Evolutionary conservation across 805 yeast species (phyloP).

Genomic region (Torulaspora microellipsoides): DNA sequence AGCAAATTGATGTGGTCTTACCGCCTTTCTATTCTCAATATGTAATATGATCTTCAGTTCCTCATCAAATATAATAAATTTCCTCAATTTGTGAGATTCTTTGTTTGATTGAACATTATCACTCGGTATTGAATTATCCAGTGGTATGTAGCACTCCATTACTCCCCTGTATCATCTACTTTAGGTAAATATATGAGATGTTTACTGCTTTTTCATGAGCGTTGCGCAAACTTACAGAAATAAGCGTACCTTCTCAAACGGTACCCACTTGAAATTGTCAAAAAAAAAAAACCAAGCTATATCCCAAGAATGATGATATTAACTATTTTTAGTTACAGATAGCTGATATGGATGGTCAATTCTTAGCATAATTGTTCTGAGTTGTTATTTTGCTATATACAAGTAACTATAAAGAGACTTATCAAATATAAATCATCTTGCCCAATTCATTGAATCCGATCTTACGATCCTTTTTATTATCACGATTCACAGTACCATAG

Average conservation of each 20-base stretch:
- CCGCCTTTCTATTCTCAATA: conserved; percentile 2
- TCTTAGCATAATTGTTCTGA: too few species aligned
- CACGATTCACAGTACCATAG: conserved; percentile 88
- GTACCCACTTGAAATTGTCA: too few species aligned
- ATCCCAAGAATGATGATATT: too few species aligned
- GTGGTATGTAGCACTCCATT: conserved; percentile 27
- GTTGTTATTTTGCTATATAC: not conserved
- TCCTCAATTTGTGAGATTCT: conserved; percentile 17
- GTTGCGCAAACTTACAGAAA: too few species aligned
- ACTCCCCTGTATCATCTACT: too few species aligned
- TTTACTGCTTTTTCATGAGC: too few species aligned
- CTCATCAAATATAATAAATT: conserved; percentile 32
- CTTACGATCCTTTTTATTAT: conserved; percentile 76
- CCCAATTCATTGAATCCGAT: conserved; percentile 69
- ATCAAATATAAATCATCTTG: conserved; percentile 39
- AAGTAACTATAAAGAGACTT: conserved; percentile 1
- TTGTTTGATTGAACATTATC: conserved; percentile 8
- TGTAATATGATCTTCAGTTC: conserved; percentile 17
- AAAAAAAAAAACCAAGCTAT: too few species aligned
- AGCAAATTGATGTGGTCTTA: conserved; percentile 8
- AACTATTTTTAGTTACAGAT: too few species aligned
- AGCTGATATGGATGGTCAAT: too few species aligned
- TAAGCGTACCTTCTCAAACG: too few species aligned
- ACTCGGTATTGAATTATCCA: conserved; percentile 8
- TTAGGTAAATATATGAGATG: too few species aligned